A percentile compares a stretch with the other conserved stretches of the same genome.
Evolutionary conservation across 1,284 basidiomycete species (phyloP).

Genomic region (Ceratobasidium sp.): DNA sequence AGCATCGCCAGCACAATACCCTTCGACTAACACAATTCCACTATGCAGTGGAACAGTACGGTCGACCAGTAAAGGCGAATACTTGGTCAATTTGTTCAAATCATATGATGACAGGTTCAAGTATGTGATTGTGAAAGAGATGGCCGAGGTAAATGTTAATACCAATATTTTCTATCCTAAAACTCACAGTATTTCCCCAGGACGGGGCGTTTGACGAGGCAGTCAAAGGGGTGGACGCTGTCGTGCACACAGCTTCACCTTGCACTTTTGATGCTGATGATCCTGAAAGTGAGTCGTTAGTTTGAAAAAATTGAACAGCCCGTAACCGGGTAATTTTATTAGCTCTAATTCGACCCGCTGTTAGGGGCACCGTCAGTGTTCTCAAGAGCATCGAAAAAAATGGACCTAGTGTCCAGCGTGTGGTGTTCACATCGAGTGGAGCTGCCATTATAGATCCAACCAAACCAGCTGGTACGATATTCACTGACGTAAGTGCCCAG

Average conservation of each 20-base stretch:
- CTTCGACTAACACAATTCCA: not conserved
- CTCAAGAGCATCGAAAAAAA: constrained; percentile 65
- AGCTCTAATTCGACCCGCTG: constrained; percentile 70
- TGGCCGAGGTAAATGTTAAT: constrained; percentile 50
- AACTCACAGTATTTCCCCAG: not conserved
- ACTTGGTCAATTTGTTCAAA: constrained; percentile 57
- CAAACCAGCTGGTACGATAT: constrained; percentile 48
- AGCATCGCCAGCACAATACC: not conserved
- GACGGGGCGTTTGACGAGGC: constrained; percentile 53
- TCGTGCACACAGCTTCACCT: constrained; percentile 54
- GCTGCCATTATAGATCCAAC: constrained; percentile 60
- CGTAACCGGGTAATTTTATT: not conserved
- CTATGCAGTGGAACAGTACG: constrained; percentile 55
- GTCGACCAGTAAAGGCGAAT: constrained; percentile 55
- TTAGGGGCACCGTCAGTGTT: constrained; percentile 69
- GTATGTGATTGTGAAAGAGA: constrained; percentile 61
- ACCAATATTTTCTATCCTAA: not conserved
- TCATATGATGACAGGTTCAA: constrained; percentile 59
- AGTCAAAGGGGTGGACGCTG: constrained; percentile 52
- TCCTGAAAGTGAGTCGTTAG: constrained; percentile 55
- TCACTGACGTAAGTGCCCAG: constrained; percentile 50
- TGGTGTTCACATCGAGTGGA: constrained; percentile 71
- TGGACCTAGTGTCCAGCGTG: constrained; percentile 65
- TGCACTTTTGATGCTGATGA: constrained; percentile 52
- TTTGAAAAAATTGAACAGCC: not conserved